phyloP scores from a whole-genome alignment of 305 asterid genomes.

The Fraxinus velutina region DNA sequence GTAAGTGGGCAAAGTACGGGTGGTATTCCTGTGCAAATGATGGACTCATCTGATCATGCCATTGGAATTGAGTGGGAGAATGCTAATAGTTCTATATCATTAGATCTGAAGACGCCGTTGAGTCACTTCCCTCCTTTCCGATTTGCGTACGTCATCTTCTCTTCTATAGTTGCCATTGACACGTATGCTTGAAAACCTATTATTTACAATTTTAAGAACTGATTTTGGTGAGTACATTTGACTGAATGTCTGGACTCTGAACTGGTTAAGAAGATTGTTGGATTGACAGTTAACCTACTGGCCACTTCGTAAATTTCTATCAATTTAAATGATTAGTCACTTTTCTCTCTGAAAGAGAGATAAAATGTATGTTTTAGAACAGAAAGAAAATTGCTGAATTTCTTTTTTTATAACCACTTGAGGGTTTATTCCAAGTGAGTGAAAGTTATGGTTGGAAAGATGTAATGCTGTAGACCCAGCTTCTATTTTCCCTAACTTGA shows the following conservation, averaged over 20 bases:
- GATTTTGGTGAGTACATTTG: slow-evolving; percentile 11
- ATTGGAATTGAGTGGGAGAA: slow-evolving; percentile 74
- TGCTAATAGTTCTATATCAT: slow-evolving; percentile 62
- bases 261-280: slow-evolving; percentile 9
- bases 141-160: slow-evolving; percentile 68
- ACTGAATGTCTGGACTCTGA: not conserved
- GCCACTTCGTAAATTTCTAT: slow-evolving; percentile 7
- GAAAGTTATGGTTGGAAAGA: not conserved
- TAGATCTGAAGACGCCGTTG: slow-evolving; percentile 93
- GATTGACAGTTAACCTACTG: not conserved
- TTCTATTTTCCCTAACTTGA: slow-evolving; percentile 14
- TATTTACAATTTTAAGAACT: not conserved
- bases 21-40: slow-evolving; percentile 58
- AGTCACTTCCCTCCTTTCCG: slow-evolving; percentile 96
- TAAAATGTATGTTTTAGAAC: not conserved
- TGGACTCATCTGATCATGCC: slow-evolving; percentile 58
- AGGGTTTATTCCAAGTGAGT: not conserved
- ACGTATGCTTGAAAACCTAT: not conserved
- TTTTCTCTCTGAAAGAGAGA: slow-evolving; percentile 3
- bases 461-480: not conserved
- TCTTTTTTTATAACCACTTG: slow-evolving; percentile 13
- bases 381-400: not conserved
- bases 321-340: not conserved
- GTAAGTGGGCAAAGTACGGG: slow-evolving; percentile 53
- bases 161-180: slow-evolving; percentile 19